Evolutionary conservation across 169 alveolate genomes (phyloP).

Genomic region (Miamiensis avidus): DNA sequence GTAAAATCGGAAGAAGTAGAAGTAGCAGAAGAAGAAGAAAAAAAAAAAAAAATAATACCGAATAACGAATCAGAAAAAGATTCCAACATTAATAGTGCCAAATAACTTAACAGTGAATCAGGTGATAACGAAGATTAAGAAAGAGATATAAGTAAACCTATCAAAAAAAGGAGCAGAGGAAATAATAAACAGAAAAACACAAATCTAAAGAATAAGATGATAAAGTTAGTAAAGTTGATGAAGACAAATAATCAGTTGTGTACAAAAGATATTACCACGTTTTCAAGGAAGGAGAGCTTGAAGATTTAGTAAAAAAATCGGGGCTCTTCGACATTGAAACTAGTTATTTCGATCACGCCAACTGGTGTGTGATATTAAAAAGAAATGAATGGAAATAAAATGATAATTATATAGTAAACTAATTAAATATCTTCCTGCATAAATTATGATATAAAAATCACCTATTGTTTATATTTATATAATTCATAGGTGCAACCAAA

Average conservation of each 20-base stretch:
- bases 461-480: too few species aligned
- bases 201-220: neutral
- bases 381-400: too few species aligned
- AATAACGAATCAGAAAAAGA: too few species aligned
- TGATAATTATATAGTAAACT: too few species aligned
- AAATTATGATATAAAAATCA: too few species aligned
- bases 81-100: too few species aligned
- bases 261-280: constrained; percentile 92
- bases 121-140: too few species aligned
- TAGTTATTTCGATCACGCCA: constrained; percentile 85
- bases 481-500: too few species aligned
- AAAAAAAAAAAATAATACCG: too few species aligned
- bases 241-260: constrained; percentile 66
- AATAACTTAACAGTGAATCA: too few species aligned
- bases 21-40: neutral
- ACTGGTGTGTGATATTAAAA: constrained; percentile 81
- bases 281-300: constrained; percentile 90
- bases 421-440: too few species aligned
- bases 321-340: constrained; percentile 59
- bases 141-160: too few species aligned
- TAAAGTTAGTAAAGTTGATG: constrained; percentile 54
- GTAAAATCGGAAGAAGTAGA: neutral
- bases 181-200: neutral
- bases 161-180: neutral
- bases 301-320: constrained; percentile 62